A percentile compares a stretch with the other conserved stretches of the same genome.
phyloP scores from a whole-genome alignment of 176 grass and related monocot genomes.

The Triticum dicoccoides region DNA sequence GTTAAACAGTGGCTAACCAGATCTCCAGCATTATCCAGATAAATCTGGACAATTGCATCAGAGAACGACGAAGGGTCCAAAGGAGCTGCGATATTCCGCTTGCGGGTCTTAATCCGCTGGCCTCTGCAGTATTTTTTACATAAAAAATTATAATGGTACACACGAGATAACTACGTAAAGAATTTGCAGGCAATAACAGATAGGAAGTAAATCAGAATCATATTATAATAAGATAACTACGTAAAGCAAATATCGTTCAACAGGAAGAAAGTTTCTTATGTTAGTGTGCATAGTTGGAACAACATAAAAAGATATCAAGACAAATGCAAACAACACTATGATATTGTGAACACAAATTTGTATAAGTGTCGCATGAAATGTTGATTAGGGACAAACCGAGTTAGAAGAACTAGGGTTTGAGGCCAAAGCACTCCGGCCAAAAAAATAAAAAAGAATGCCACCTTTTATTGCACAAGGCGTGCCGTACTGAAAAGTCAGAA shows the following conservation, averaged over 20 bases:
- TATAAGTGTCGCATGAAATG: background rate
- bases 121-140: constrained; percentile 47
- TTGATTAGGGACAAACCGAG: background rate
- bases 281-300: background rate
- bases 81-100: constrained; percentile 88
- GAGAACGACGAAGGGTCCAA: constrained; percentile 97
- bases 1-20: constrained; percentile 51
- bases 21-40: constrained; percentile 98
- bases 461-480: background rate
- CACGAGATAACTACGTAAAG: background rate
- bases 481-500: background rate
- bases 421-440: background rate
- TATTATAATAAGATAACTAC: background rate
- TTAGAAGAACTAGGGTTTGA: background rate
- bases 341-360: background rate
- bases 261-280: background rate
- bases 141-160: constrained; percentile 7
- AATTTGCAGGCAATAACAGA: background rate
- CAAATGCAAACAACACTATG: background rate
- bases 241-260: constrained; percentile 9
- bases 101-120: constrained; percentile 99
- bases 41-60: constrained; percentile 99
- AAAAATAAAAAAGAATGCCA: background rate
- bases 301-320: background rate
- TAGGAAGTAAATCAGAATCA: background rate